Conservation (phyloP, 1,284 basidiomycete species). For the Cystobasidium sp. region DNA sequence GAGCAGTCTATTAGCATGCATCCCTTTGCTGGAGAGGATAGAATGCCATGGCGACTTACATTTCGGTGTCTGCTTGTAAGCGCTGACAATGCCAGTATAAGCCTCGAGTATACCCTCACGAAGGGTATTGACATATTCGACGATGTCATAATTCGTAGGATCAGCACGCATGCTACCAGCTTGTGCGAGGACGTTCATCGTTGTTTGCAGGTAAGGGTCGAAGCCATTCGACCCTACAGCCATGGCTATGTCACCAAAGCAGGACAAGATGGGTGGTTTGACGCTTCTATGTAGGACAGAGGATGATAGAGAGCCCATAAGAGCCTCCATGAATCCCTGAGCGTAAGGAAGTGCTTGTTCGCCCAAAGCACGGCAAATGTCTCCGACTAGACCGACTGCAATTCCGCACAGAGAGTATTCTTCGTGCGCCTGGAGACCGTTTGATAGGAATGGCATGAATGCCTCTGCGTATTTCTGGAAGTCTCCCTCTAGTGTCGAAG, state of each 20-base stretch:
- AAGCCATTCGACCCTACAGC: conserved; percentile 80
- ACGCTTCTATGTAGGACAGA: conserved; percentile 89
- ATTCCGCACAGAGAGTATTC: conserved; percentile 95
- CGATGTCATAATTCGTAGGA: conserved; percentile 84
- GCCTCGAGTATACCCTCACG: conserved; percentile 96
- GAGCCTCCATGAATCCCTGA: conserved; percentile 82
- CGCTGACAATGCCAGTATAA: conserved; percentile 91
- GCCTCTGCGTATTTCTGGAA: conserved; percentile 89
- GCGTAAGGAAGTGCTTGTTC: conserved; percentile 82
- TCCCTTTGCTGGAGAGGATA: conserved; percentile 15
- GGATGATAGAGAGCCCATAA: conserved; percentile 90
- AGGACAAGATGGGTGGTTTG: conserved; percentile 92
- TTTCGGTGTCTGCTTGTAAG: conserved; percentile 81
- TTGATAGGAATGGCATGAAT: conserved; percentile 86
- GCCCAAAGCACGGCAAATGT: conserved; percentile 89
- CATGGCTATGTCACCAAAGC: conserved; percentile 95
- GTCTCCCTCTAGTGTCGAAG: conserved; percentile 77
- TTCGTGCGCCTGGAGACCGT: conserved; percentile 89
- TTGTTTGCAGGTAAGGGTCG: conserved; percentile 85
- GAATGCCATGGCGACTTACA: conserved; percentile 59
- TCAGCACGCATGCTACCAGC: conserved; percentile 84
- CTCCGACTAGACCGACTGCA: conserved; percentile 92
- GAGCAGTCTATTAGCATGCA: neutral
- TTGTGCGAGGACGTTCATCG: conserved; percentile 88
- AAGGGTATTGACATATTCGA: conserved; percentile 88